phyloP scores from a whole-genome alignment of 257 asterid genomes.

The Fraxinus pennsylvanica region DNA sequence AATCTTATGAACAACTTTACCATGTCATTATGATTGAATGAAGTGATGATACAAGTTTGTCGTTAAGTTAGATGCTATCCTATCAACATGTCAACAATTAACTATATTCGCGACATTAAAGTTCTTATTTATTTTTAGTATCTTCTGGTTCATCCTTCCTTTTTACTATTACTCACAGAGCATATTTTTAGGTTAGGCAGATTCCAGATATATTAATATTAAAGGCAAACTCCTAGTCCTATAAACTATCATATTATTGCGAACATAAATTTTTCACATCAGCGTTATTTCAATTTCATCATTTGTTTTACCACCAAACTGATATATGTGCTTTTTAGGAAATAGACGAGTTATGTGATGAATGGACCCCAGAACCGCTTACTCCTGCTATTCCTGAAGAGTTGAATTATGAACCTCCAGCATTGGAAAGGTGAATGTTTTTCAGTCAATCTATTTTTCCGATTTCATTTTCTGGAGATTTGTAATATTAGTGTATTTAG shows the following conservation, averaged over 20 bases:
- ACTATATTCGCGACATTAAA: not conserved
- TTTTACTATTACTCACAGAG: not conserved
- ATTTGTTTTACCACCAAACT: slow-evolving; percentile 20
- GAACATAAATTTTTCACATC: slow-evolving; percentile 4
- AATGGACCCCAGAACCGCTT: slow-evolving; percentile 93
- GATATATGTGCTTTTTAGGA: slow-evolving; percentile 59
- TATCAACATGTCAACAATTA: not conserved
- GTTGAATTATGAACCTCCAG: slow-evolving; percentile 75
- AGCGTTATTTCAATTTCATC: slow-evolving; percentile 13
- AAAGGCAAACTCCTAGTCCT: not conserved
- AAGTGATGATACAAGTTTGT: not conserved
- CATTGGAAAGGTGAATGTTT: slow-evolving; percentile 68
- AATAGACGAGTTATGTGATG: slow-evolving; percentile 91
- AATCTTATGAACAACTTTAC: not conserved
- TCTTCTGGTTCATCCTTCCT: not conserved
- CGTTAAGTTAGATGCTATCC: not conserved
- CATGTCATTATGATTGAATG: not conserved
- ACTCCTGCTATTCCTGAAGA: slow-evolving; percentile 71
- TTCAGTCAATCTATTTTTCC: not conserved
- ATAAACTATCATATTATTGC: not conserved
- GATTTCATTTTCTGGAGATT: slow-evolving; percentile 6
- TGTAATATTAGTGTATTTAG: not conserved
- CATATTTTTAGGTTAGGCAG: not conserved
- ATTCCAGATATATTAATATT: not conserved
- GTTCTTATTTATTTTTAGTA: not conserved